A percentile compares a stretch with the other conserved stretches of the same genome.
Evolutionary conservation across 164 flowering plant species (phyloP).

Genomic region (Kingdonia uniflora): DNA sequence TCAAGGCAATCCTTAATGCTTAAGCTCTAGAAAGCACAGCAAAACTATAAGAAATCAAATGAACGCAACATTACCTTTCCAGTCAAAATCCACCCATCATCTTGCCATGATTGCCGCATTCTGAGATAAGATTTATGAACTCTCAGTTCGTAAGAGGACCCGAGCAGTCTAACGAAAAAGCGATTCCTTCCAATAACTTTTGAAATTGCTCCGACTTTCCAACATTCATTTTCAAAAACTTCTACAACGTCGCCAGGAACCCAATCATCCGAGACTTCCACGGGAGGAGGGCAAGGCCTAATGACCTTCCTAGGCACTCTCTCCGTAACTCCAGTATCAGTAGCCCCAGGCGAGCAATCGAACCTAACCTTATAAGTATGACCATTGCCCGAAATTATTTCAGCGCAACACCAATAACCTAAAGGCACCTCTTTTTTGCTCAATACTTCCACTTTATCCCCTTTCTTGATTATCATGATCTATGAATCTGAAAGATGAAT

Average conservation of each 20-base stretch:
- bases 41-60: not conserved
- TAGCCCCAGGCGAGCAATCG: not conserved
- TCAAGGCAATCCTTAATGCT: too few relatives aligned
- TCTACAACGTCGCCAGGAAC: conserved; percentile 33
- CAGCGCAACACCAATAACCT: conserved; percentile 27
- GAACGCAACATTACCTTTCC: conserved; percentile 35
- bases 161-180: conserved; percentile 42
- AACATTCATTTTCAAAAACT: conserved; percentile 25
- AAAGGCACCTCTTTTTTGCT: conserved; percentile 1
- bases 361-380: conserved; percentile 25
- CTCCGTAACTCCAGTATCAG: conserved; percentile 13
- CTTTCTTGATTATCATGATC: conserved; percentile 37
- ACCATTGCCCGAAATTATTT: conserved; percentile 35
- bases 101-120: conserved; percentile 41
- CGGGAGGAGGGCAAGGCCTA: conserved; percentile 35
- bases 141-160: conserved; percentile 26
- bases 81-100: conserved; percentile 35
- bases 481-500: too few relatives aligned
- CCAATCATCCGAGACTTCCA: conserved; percentile 11
- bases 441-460: conserved; percentile 16
- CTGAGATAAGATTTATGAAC: conserved; percentile 27
- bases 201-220: conserved; percentile 31
- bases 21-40: too few relatives aligned
- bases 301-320: conserved; percentile 31
- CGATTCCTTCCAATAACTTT: conserved; percentile 13